Evolutionary conservation across 1,284 basidiomycete species (phyloP).

Genomic region (Trichosporon inkin): DNA sequence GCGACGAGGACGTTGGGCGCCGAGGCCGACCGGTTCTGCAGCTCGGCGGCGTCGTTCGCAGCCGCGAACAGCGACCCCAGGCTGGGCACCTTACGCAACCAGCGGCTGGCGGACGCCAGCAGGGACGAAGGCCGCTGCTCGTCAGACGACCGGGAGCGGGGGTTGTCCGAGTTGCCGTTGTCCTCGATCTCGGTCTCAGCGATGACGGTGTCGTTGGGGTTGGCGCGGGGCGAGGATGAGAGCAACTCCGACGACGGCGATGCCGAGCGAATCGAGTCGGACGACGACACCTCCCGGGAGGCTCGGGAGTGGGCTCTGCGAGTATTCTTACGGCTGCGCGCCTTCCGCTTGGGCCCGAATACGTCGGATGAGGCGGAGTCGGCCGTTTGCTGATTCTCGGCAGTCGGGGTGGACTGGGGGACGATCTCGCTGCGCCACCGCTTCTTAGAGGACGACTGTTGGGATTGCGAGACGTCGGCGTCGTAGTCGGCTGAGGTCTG

Average conservation of each 20-base stretch:
- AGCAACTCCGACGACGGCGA: not conserved
- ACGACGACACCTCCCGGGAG: not conserved
- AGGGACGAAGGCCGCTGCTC: slow-evolving; percentile 16
- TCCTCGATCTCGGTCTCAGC: slow-evolving; percentile 22
- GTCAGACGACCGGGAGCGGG: not conserved
- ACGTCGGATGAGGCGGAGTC: slow-evolving; percentile 25
- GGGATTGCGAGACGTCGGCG: slow-evolving; percentile 17
- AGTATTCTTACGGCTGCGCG: slow-evolving; percentile 3
- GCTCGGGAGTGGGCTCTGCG: not conserved
- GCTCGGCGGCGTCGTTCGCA: not conserved
- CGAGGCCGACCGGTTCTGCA: not conserved
- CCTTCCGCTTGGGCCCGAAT: slow-evolving; percentile 29
- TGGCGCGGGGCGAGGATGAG: not conserved
- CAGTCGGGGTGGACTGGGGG: slow-evolving; percentile 11
- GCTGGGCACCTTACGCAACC: slow-evolving; percentile 26
- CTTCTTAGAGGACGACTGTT: slow-evolving; percentile 7
- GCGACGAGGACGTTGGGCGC: not conserved
- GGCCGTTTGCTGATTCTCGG: not conserved
- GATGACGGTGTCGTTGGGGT: slow-evolving; percentile 13
- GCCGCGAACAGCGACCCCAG: slow-evolving; percentile 11
- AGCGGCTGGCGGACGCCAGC: slow-evolving; percentile 29
- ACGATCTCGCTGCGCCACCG: slow-evolving; percentile 12
- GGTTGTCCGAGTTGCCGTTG: slow-evolving; percentile 12
- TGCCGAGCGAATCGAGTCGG: not conserved
- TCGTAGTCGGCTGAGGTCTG: slow-evolving; percentile 14